These are phyloP conservation scores for Corchorus capsularis DNA, from an alignment of 345 rosid species.

Conservation along the genomic window DNA sequence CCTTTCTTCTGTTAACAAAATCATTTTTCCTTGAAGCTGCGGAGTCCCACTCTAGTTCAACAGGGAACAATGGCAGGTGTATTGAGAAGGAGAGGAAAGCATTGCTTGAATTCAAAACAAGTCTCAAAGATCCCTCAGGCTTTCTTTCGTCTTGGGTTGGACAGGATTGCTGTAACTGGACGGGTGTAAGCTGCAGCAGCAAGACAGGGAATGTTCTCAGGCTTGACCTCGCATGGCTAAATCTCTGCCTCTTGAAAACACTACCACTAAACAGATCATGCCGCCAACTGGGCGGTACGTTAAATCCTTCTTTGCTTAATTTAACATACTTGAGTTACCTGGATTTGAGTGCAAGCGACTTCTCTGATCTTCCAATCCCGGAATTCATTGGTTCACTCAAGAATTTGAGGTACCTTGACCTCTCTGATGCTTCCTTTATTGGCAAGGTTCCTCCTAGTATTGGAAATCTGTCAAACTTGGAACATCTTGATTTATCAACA, in stretches of 20 bases:
- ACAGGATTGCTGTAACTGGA: slow-evolving; percentile 20
- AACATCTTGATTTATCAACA: slow-evolving; percentile 5
- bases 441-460: too few species aligned
- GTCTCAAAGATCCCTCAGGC: slow-evolving; percentile 17
- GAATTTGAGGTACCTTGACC: slow-evolving; percentile 7
- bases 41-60: background rate
- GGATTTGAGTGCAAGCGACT: background rate
- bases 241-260: background rate
- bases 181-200: slow-evolving; percentile 13
- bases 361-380: background rate
- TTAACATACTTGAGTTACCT: background rate
- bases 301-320: too few species aligned
- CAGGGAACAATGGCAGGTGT: background rate
- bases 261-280: too few species aligned
- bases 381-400: background rate
- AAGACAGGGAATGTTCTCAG: slow-evolving; percentile 5
- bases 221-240: background rate
- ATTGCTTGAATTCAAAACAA: slow-evolving; percentile 8
- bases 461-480: too few species aligned
- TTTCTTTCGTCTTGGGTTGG: slow-evolving; percentile 26
- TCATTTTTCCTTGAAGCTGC: background rate
- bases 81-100: background rate
- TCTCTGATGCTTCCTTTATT: background rate
- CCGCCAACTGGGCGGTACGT: background rate
- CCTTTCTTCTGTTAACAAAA: background rate